Percentiles rank a stretch among this genome's conserved stretches.
phyloP scores from a whole-genome alignment of 768 basidiomycete species.

The Pisolithus tinctorius region DNA sequence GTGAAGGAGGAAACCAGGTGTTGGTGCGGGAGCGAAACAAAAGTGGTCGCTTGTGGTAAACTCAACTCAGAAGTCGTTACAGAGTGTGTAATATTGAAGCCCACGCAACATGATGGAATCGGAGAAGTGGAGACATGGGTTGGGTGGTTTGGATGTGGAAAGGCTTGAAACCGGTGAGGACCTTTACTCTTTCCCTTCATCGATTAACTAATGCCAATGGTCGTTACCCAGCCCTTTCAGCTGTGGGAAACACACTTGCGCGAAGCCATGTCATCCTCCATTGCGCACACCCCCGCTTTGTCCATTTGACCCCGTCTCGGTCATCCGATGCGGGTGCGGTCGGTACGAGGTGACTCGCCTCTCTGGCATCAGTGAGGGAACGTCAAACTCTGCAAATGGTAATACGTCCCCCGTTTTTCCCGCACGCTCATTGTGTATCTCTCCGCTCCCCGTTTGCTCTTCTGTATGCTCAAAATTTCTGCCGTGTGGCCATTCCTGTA shows the following conservation, averaged over 20 bases:
- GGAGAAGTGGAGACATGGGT: constrained; percentile 47
- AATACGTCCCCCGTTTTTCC: constrained; percentile 25
- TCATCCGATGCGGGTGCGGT: constrained; percentile 82
- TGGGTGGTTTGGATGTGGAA: constrained; percentile 59
- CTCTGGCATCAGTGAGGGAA: constrained; percentile 28
- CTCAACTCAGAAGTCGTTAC: constrained; percentile 38
- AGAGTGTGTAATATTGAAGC: constrained; percentile 21
- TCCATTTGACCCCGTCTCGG: constrained; percentile 61
- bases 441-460: constrained; percentile 76
- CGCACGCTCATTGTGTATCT: constrained; percentile 51
- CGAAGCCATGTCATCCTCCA: constrained; percentile 72
- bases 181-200: background rate
- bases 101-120: constrained; percentile 11
- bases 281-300: constrained; percentile 51
- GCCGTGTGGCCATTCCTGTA: constrained; percentile 72
- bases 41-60: constrained; percentile 59
- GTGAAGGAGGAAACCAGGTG: constrained; percentile 52
- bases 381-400: constrained; percentile 1
- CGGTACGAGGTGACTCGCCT: constrained; percentile 32
- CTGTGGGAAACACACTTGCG: constrained; percentile 73
- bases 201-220: background rate
- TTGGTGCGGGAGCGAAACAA: constrained; percentile 72
- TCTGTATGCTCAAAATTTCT: constrained; percentile 61
- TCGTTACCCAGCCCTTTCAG: constrained; percentile 46
- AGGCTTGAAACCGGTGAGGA: constrained; percentile 50